A percentile compares a stretch with the other conserved stretches of the same genome.
These are phyloP conservation scores for Neurospora sp. DNA, from an alignment of 495 filamentous ascomycete species.

Conservation along the genomic window DNA sequence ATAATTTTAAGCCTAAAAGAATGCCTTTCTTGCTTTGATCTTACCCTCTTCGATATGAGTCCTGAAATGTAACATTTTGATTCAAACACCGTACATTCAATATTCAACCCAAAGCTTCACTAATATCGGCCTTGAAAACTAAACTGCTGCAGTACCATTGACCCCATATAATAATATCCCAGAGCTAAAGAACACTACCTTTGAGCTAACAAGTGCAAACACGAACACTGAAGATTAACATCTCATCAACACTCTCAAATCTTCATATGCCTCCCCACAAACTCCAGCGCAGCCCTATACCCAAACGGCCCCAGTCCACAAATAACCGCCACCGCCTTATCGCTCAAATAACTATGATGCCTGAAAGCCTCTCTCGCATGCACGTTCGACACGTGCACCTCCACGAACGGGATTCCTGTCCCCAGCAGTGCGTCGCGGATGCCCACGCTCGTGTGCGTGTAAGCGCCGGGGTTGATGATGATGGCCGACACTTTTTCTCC, in stretches of 20 bases:
- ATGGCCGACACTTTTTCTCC: constrained; percentile 42
- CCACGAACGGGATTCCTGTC: constrained; percentile 57
- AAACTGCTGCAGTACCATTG: background rate
- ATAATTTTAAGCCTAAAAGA: background rate
- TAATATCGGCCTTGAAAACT: background rate
- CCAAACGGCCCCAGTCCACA: constrained; percentile 59
- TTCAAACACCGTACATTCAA: background rate
- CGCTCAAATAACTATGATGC: constrained; percentile 56
- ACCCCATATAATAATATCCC: background rate
- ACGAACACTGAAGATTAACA: background rate
- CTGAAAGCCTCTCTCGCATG: constrained; percentile 55
- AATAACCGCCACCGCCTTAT: constrained; percentile 60
- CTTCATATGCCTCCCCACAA: constrained; percentile 41
- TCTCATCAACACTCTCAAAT: constrained; percentile 13
- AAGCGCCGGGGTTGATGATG: constrained; percentile 60
- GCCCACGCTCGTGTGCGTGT: constrained; percentile 59
- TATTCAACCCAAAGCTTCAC: background rate
- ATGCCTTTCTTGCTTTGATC: background rate
- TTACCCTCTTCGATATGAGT: too few relatives aligned
- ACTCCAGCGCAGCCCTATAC: constrained; percentile 60
- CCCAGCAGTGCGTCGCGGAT: constrained; percentile 57
- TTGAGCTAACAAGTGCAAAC: background rate
- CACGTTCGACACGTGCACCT: constrained; percentile 61
- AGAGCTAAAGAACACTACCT: background rate
- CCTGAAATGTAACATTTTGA: too few relatives aligned